A percentile compares a stretch with the other conserved stretches of the same genome.
Evolutionary conservation across 2,329 filamentous ascomycete genomes (phyloP).

Genomic region (Penicillium sp.): DNA sequence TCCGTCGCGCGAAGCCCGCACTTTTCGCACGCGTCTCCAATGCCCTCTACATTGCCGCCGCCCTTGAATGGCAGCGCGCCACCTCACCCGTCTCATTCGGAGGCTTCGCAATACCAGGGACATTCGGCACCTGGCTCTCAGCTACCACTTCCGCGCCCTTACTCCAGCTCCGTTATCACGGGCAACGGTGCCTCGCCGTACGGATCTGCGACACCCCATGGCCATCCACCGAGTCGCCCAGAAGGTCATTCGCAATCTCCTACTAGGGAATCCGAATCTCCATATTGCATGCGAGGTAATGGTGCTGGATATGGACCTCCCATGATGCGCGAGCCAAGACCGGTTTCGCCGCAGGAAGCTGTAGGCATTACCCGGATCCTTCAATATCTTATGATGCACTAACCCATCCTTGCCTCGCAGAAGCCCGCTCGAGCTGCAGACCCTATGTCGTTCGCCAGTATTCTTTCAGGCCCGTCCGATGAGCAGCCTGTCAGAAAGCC

Average conservation of each 20-base stretch:
- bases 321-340: constrained; percentile 26
- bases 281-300: constrained; percentile 27
- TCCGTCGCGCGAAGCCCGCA: constrained; percentile 35
- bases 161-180: constrained; percentile 29
- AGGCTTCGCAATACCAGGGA: constrained; percentile 30
- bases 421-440: constrained; percentile 67
- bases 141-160: constrained; percentile 29
- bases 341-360: constrained; percentile 34
- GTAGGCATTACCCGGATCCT: constrained; percentile 24
- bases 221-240: constrained; percentile 33
- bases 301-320: constrained; percentile 26
- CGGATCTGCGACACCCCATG: constrained; percentile 32
- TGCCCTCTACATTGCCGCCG: constrained; percentile 33
- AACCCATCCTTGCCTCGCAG: constrained; percentile 34
- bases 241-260: constrained; percentile 37
- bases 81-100: constrained; percentile 24
- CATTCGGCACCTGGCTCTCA: constrained; percentile 25
- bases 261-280: constrained; percentile 33
- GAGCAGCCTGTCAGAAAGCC: constrained; percentile 44
- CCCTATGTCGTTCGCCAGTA: constrained; percentile 93
- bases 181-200: constrained; percentile 33
- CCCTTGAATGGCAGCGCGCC: constrained; percentile 32
- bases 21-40: constrained; percentile 34
- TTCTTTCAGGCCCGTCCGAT: constrained; percentile 71
- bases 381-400: constrained; percentile 9